Conservation (phyloP, 1,284 basidiomycete genomes). For the Trametes versicolor region DNA sequence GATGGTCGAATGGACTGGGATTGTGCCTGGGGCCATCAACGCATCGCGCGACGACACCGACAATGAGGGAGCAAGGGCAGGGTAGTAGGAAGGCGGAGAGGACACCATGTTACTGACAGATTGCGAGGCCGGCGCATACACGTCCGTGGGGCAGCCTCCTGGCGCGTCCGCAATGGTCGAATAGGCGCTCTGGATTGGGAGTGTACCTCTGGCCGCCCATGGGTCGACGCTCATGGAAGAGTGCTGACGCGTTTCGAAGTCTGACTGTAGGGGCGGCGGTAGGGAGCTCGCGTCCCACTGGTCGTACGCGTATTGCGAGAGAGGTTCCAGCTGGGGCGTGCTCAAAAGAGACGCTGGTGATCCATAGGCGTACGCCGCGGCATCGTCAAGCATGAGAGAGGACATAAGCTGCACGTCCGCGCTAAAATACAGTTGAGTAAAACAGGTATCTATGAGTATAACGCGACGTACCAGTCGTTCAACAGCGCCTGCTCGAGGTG, state of each 20-base stretch:
- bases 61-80: no score
- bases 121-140: background rate
- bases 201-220: background rate
- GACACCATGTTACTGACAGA: no score
- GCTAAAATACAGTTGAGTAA: background rate
- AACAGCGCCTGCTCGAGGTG: constrained; percentile 2
- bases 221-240: background rate
- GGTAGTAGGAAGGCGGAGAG: no score
- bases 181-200: background rate
- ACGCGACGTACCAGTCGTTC: constrained; percentile 3
- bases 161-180: background rate
- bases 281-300: background rate
- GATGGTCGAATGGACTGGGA: background rate
- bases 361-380: background rate
- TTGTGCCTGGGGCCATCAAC: no score
- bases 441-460: background rate
- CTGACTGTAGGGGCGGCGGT: background rate
- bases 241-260: background rate
- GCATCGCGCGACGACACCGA: no score
- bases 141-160: background rate
- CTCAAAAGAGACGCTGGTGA: background rate
- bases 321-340: background rate
- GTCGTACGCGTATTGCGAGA: background rate
- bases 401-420: background rate
- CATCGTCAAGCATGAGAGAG: background rate